Evolutionary conservation across 2,329 filamentous ascomycete species (phyloP).

Genomic region (Colletotrichum somersetense): DNA sequence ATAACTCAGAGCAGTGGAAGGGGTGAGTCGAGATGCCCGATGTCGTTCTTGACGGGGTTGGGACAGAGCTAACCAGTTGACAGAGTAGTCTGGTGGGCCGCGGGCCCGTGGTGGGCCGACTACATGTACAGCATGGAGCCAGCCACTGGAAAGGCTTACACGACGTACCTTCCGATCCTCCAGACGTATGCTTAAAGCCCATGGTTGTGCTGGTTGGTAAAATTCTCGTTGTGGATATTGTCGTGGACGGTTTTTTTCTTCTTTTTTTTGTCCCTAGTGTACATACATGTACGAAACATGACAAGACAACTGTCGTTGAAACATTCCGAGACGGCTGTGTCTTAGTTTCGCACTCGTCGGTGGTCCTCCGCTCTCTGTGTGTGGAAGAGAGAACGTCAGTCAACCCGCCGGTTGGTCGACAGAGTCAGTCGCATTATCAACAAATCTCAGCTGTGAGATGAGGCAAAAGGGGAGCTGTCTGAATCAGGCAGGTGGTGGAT

Average conservation of each 20-base stretch:
- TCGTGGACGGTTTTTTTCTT: neutral
- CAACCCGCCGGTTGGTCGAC: neutral
- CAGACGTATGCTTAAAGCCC: slow-evolving; percentile 32
- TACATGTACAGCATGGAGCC: slow-evolving; percentile 58
- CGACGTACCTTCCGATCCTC: slow-evolving; percentile 40
- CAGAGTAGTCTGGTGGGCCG: slow-evolving; percentile 63
- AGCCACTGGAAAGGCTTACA: slow-evolving; percentile 52
- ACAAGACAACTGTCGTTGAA: neutral
- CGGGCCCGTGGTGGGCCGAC: slow-evolving; percentile 65
- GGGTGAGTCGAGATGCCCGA: slow-evolving; percentile 46
- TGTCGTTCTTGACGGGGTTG: neutral
- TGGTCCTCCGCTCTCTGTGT: neutral
- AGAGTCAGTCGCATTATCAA: neutral
- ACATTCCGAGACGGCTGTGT: neutral
- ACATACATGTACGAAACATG: slow-evolving; percentile 24
- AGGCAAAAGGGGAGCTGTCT: slow-evolving; percentile 31
- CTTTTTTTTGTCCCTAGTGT: neutral
- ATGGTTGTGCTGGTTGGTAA: neutral
- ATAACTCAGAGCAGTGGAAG: slow-evolving; percentile 65
- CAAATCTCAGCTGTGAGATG: slow-evolving; percentile 25
- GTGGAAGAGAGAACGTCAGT: too few relatives aligned
- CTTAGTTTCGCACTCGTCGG: neutral
- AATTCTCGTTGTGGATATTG: slow-evolving; percentile 31
- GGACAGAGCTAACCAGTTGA: neutral
- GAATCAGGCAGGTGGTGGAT: slow-evolving; percentile 37